A percentile compares a stretch with the other conserved stretches of the same genome.
phyloP scores from a whole-genome alignment of 2,329 filamentous ascomycete species.

The Cephalotrichum gorgonifer region DNA sequence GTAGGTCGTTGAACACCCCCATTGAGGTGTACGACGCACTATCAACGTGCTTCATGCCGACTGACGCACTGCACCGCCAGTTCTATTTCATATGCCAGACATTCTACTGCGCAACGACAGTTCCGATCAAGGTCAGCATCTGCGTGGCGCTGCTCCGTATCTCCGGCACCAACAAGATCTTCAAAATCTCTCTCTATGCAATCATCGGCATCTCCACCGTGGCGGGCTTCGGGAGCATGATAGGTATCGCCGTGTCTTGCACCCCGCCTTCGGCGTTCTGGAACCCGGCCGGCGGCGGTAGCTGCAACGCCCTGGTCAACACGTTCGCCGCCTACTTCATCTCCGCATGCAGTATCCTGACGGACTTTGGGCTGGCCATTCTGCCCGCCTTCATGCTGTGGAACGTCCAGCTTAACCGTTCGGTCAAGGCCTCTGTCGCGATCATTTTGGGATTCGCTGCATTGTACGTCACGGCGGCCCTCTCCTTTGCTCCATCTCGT shows the following conservation, averaged over 20 bases:
- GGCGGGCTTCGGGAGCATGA: slow-evolving; percentile 4
- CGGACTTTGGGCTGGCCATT: slow-evolving; percentile 15
- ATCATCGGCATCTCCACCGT: slow-evolving; percentile 3
- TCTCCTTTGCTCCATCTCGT: too few relatives aligned
- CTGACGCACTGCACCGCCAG: too few relatives aligned
- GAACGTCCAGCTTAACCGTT: slow-evolving; percentile 9
- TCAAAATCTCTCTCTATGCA: slow-evolving; percentile 1
- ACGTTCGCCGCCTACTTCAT: slow-evolving; percentile 6
- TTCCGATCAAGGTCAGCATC: slow-evolving; percentile 12
- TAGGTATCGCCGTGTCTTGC: slow-evolving; percentile 6
- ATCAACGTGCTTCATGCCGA: too few relatives aligned
- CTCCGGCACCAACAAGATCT: background rate
- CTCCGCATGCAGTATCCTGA: slow-evolving; percentile 13
- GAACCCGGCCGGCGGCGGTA: background rate
- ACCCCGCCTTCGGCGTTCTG: slow-evolving; percentile 5
- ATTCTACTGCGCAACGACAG: slow-evolving; percentile 4
- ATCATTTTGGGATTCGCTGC: slow-evolving; percentile 1
- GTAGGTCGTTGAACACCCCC: too few relatives aligned
- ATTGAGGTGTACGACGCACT: too few relatives aligned
- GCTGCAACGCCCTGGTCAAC: slow-evolving; percentile 4
- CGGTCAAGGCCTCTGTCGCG: slow-evolving; percentile 2
- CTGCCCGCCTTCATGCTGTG: slow-evolving; percentile 15
- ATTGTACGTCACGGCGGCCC: background rate
- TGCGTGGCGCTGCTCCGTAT: slow-evolving; percentile 6
- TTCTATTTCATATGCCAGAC: slow-evolving; percentile 7